Base-by-base conservation (phyloP, 2,329 filamentous ascomycete genomes). In the Knoxdaviesia capensis region DNA sequence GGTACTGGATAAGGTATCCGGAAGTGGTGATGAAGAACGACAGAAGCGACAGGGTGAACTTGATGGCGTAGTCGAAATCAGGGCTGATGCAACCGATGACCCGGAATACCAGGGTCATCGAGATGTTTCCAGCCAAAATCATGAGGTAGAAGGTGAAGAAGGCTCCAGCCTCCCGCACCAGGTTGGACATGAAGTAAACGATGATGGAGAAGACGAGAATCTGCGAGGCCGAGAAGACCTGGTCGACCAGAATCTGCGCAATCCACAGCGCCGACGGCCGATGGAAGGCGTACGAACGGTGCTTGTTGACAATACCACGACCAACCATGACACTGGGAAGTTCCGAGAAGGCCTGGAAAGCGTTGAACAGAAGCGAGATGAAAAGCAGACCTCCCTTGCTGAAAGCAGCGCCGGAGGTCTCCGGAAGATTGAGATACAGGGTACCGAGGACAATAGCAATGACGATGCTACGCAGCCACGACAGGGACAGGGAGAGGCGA, bases 1-100 rank as follows among this genome's bases (percentile, higher is more conserved):
- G 70, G 54, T 81, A 86, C 54, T 86, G 83, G 45, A 93, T 88
- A 36, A 92, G 61, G 57, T 90, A 93, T 4, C 85, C 85, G 1
- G 77, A 80, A 0, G 83, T 90, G 20, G 85, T 64, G 30, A 90
- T 74, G 50, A 87, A 84, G n/a, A 87, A 60, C 0, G 81, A 87
- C 48, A 93, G 85, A 41, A 85, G 69, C 1, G 84, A 66, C 5
- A 83, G 77, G 6, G 82, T 82, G 43, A 83, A 79, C 56, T 87
- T 87, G 57, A 87, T 82, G 3, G 86, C 86, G 37, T 80, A 81
- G 54, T 92, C 82, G 44, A 92, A 92, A 51, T 85, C 80, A 0
- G 81, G 80, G 45, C 79, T 85, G 8, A 82, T 45, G 45, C 77
- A 84, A 6, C 78, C 82, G 2, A 87, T 66, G 3, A 79, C 81